These are phyloP conservation scores for Fraxinus quadrangulata DNA, from an alignment of 257 asterid genomes.

Conservation along the genomic window DNA sequence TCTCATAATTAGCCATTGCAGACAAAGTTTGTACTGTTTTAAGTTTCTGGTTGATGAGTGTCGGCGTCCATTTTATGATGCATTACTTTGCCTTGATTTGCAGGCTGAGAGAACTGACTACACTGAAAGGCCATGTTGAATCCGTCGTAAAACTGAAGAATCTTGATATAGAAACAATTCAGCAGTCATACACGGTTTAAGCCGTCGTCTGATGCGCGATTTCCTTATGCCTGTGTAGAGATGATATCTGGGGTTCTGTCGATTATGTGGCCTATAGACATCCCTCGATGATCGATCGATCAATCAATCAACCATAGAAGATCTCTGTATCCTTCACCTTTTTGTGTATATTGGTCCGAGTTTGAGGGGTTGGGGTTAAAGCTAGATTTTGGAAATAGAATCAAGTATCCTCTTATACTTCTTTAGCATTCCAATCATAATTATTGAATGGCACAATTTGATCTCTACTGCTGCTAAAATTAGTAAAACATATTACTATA, in stretches of 20 bases:
- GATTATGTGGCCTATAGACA: background rate
- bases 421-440: background rate
- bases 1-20: too few species aligned
- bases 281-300: background rate
- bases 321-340: background rate
- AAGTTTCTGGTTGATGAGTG: background rate
- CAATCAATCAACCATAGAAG: background rate
- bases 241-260: background rate
- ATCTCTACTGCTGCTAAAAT: background rate
- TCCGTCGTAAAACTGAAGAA: conserved; percentile 70
- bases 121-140: conserved; percentile 67
- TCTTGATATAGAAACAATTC: conserved; percentile 67
- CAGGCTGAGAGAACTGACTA: conserved; percentile 59
- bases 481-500: background rate
- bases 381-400: background rate
- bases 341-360: background rate
- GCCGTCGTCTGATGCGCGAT: background rate
- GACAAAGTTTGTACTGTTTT: background rate
- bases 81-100: background rate
- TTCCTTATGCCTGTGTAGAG: background rate
- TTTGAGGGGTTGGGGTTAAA: background rate
- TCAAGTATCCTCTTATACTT: background rate
- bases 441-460: background rate
- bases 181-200: conserved; percentile 71
- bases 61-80: background rate